Conservation (phyloP, 164 flowering plant species). For the Aristolochia contorta region DNA sequence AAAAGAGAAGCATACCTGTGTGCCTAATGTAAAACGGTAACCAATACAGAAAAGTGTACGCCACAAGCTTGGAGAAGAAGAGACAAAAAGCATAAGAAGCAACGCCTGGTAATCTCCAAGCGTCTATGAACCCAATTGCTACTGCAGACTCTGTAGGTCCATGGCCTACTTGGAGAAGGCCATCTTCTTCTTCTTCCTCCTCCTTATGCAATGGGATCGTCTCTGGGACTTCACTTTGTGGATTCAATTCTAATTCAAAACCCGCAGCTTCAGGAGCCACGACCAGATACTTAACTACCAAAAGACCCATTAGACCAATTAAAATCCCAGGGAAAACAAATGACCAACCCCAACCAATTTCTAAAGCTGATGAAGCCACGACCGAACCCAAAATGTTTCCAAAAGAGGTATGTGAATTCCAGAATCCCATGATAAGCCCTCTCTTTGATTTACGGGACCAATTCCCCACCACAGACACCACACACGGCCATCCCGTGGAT, state of each 20-base stretch:
- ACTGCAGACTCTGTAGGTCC: slow-evolving; percentile 12
- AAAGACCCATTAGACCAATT: slow-evolving; percentile 40
- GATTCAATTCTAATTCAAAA: slow-evolving; percentile 46
- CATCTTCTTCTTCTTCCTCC: slow-evolving; percentile 39
- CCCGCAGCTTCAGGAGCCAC: slow-evolving; percentile 68
- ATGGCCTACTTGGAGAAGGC: slow-evolving; percentile 20
- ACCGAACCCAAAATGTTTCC: slow-evolving; percentile 85
- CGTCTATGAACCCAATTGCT: slow-evolving; percentile 88
- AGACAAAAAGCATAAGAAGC: slow-evolving; percentile 86
- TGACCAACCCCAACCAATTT: slow-evolving; percentile 99
- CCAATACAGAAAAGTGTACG: slow-evolving; percentile 96
- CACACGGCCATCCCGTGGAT: slow-evolving; percentile 95
- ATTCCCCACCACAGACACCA: slow-evolving; percentile 83
- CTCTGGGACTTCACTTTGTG: too few relatives aligned
- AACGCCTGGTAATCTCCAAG: slow-evolving; percentile 89
- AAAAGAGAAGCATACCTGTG: slow-evolving; percentile 50
- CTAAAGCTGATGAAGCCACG: slow-evolving; percentile 67
- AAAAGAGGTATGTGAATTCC: slow-evolving; percentile 85
- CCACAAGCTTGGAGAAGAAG: slow-evolving; percentile 95
- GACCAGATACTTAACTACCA: slow-evolving; percentile 58
- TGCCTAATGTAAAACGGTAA: slow-evolving; percentile 89
- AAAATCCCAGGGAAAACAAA: slow-evolving; percentile 69
- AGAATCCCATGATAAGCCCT: slow-evolving; percentile 91
- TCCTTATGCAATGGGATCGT: neutral
- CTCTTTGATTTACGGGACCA: slow-evolving; percentile 88